Conservation (phyloP, 1,139 yeast genomes). For the Yamadazyma mexicana region DNA sequence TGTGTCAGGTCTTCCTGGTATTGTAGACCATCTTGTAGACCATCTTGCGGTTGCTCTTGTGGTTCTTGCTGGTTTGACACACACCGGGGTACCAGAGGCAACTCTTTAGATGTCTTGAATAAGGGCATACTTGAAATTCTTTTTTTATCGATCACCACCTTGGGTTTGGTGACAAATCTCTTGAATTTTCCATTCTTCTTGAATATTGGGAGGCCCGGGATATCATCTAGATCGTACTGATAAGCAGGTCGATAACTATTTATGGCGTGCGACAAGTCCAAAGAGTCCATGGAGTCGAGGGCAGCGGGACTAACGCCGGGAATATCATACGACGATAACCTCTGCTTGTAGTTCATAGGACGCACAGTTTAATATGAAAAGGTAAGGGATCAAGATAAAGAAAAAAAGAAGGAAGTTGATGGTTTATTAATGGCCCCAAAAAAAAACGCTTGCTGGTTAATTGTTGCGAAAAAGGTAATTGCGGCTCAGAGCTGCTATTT, state of each 20-base stretch:
- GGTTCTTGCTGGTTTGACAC: no score
- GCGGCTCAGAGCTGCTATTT: conserved; percentile 8
- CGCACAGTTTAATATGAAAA: background rate
- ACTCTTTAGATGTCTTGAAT: conserved; percentile 7
- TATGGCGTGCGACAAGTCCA: conserved; percentile 32
- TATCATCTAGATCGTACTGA: conserved; percentile 24
- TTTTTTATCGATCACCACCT: conserved; percentile 5
- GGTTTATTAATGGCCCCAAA: conserved; percentile 2
- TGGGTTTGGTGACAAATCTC: conserved; percentile 16
- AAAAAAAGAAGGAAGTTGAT: background rate
- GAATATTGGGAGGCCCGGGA: conserved; percentile 35
- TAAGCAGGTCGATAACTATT: conserved; percentile 29
- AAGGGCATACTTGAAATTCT: conserved; percentile 15
- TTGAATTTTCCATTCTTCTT: conserved; percentile 23
- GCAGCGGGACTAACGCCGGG: conserved; percentile 24
- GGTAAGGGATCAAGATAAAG: no score
- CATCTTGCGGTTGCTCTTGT: no score
- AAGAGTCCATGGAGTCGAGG: conserved; percentile 22
- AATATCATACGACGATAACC: conserved; percentile 24
- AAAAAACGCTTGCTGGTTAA: conserved; percentile 10
- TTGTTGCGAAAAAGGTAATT: conserved; percentile 10
- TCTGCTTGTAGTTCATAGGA: conserved; percentile 19
- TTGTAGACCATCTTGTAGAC: no score
- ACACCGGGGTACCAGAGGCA: conserved; percentile 10
- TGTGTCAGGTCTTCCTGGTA: no score